Conservation (phyloP, 306 rosid genomes). For the Casuarina glauca region DNA sequence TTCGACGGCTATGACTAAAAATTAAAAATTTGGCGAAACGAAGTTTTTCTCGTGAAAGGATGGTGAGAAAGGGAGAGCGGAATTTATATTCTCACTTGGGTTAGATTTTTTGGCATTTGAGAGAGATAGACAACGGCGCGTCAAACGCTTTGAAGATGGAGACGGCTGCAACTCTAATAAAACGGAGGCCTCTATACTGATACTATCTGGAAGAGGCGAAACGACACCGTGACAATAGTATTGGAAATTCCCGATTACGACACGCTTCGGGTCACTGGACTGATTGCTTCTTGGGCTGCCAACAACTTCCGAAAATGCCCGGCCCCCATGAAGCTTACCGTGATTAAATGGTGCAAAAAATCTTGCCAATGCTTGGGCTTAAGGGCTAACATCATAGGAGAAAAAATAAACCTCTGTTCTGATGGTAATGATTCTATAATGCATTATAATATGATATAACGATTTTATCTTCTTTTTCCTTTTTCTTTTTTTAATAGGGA, state of each 20-base stretch:
- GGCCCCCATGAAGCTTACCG: no score
- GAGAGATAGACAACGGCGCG: not conserved
- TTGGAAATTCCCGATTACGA: not conserved
- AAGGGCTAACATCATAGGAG: no score
- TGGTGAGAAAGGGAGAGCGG: not conserved
- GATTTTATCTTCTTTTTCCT: no score
- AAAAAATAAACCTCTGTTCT: no score
- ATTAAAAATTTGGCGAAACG: conserved; percentile 21
- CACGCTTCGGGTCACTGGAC: not conserved
- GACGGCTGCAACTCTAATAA: conserved; percentile 26
- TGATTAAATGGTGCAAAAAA: no score
- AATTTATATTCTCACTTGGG: not conserved
- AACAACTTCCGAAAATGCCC: no score
- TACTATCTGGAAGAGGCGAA: not conserved
- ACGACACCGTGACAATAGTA: conserved; percentile 6
- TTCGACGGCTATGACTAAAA: conserved; percentile 12
- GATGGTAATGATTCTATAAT: no score
- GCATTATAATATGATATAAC: no score
- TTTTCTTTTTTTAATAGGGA: no score
- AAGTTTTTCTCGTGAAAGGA: not conserved
- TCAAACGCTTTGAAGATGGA: conserved; percentile 17
- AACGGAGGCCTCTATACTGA: not conserved
- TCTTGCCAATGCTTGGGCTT: no score
- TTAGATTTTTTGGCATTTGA: not conserved
- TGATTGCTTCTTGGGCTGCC: no score